Conservation (phyloP, 352 stramenopile genomes). For the Phytophthora pisi region DNA sequence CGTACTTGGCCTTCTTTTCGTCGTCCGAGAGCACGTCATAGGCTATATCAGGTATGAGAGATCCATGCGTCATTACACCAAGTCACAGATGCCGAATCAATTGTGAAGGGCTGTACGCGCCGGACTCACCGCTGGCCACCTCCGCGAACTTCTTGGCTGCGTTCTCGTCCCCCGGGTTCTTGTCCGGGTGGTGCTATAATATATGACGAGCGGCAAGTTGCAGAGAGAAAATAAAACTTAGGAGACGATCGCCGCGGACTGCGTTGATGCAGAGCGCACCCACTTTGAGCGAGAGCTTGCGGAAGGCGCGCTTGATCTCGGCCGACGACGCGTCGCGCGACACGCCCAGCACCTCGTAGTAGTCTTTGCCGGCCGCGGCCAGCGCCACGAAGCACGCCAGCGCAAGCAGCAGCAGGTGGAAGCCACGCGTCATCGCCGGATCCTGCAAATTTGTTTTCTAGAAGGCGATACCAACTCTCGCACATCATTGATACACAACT, state of each 20-base stretch:
- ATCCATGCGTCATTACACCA: too few species aligned
- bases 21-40: slow-evolving; percentile 93
- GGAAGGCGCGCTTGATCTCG: slow-evolving; percentile 87
- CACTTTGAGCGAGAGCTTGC: slow-evolving; percentile 90
- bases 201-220: neutral
- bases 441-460: slow-evolving; percentile 1
- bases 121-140: slow-evolving; percentile 62
- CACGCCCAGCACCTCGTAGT: slow-evolving; percentile 79
- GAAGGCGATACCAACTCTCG: neutral
- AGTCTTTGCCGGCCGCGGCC: slow-evolving; percentile 51
- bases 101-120: neutral
- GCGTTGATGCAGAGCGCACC: neutral
- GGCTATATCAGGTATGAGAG: slow-evolving; percentile 46
- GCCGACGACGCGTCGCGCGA: slow-evolving; percentile 60
- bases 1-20: slow-evolving; percentile 90
- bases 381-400: slow-evolving; percentile 30
- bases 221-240: slow-evolving; percentile 8
- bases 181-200: slow-evolving; percentile 86
- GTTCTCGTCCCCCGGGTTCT: slow-evolving; percentile 87
- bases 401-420: slow-evolving; percentile 39
- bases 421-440: slow-evolving; percentile 24
- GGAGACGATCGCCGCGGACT: neutral
- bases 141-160: slow-evolving; percentile 90
- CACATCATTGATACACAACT: too few species aligned
- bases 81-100: neutral